Evolutionary conservation across 2,329 filamentous ascomycete species (phyloP).

Genomic region (Aspergillus hiratsukae): DNA sequence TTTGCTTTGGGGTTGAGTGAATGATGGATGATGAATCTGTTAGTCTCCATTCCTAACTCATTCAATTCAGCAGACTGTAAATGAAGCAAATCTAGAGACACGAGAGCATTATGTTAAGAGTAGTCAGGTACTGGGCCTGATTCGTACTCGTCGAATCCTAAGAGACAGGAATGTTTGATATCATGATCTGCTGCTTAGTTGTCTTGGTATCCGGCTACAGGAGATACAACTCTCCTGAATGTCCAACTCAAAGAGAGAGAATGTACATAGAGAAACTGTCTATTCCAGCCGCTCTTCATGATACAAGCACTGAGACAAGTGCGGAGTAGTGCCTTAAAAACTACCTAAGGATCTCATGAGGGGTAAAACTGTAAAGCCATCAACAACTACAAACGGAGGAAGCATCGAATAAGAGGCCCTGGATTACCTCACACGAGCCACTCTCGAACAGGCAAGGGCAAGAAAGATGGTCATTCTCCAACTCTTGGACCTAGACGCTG

Average conservation of each 20-base stretch:
- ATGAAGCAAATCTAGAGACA: not conserved
- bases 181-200: not conserved
- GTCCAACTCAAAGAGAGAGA: not conserved
- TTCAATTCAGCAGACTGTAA: not conserved
- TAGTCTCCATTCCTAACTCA: not conserved
- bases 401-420: slow-evolving; percentile 3
- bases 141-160: not conserved
- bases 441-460: not conserved
- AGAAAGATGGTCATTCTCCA: not conserved
- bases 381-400: not conserved
- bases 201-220: not conserved
- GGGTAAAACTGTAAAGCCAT: not conserved
- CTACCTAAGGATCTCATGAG: not conserved
- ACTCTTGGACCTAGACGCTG: not conserved
- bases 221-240: too few species aligned
- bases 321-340: not conserved
- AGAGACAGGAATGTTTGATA: not conserved
- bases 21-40: not conserved
- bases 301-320: not conserved
- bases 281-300: not conserved
- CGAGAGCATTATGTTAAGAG: not conserved
- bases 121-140: too few species aligned
- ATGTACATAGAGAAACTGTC: too few species aligned
- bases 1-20: not conserved
- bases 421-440: slow-evolving; percentile 4